Conservation (phyloP, 805 yeast species). For the Huiozyma naganishii region DNA sequence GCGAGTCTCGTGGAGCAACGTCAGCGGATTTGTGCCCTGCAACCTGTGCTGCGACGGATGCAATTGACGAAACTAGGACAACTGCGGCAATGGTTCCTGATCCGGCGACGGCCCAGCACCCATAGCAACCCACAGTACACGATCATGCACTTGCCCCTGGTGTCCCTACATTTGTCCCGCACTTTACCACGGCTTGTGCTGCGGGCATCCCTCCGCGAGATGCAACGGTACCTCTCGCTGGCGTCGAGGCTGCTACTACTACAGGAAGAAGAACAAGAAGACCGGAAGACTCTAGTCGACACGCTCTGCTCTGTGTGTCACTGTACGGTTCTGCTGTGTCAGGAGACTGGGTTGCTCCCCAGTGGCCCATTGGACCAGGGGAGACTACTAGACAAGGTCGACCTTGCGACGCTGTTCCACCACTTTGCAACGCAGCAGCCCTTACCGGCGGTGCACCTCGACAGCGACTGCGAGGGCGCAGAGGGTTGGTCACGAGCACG, state of each 20-base stretch:
- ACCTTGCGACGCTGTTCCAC: neutral
- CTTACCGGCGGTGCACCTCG: neutral
- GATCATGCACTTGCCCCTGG: conserved; percentile 17
- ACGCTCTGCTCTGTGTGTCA: neutral
- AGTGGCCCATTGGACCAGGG: neutral
- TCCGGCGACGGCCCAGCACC: neutral
- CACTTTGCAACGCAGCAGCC: neutral
- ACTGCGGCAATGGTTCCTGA: neutral
- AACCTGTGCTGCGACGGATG: too few relatives aligned
- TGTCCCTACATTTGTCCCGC: conserved; percentile 15
- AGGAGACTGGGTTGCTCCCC: neutral
- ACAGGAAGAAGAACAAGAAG: neutral
- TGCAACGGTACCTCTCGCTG: conserved; percentile 10
- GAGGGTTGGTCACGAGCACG: neutral
- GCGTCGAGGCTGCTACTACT: neutral
- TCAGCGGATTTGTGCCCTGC: neutral
- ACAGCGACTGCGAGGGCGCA: neutral
- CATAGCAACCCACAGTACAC: conserved; percentile 7
- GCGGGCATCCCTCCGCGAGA: conserved; percentile 3
- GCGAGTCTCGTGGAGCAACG: neutral
- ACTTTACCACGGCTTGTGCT: conserved; percentile 9
- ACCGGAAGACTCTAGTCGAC: neutral
- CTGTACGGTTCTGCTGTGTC: neutral
- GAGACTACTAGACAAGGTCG: neutral
- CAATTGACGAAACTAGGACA: neutral